Conservation (phyloP, 768 basidiomycete genomes). For the Phanerochaete sordida region DNA sequence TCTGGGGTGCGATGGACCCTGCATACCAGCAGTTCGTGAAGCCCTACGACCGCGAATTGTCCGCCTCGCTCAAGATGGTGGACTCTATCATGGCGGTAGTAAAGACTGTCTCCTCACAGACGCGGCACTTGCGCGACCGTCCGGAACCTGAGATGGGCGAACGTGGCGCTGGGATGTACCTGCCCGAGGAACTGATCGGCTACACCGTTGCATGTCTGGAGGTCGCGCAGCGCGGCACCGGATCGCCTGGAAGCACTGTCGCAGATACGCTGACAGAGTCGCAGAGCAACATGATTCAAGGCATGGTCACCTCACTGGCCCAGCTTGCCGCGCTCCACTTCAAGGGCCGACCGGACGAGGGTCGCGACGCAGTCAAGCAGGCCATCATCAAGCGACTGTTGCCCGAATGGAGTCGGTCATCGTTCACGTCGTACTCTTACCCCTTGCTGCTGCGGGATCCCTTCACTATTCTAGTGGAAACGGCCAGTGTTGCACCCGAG, state of each 20-base stretch:
- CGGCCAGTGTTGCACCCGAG: conserved; percentile 85
- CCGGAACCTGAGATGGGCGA: conserved; percentile 69
- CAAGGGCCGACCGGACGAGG: conserved; percentile 67
- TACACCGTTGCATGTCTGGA: conserved; percentile 87
- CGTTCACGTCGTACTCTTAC: conserved; percentile 77
- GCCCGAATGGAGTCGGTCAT: conserved; percentile 89
- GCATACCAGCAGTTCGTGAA: conserved; percentile 59
- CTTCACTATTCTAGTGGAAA: conserved; percentile 84
- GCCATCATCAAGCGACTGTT: conserved; percentile 86
- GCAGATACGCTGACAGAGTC: conserved; percentile 79
- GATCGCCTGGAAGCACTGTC: conserved; percentile 44
- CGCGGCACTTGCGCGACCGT: conserved; percentile 75
- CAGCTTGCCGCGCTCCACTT: conserved; percentile 67
- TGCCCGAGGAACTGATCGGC: conserved; percentile 87
- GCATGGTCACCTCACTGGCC: conserved; percentile 66
- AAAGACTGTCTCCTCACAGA: conserved; percentile 80
- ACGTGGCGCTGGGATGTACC: conserved; percentile 80
- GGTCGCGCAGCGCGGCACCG: conserved; percentile 70
- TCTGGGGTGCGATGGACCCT: conserved; percentile 82
- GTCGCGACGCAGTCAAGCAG: conserved; percentile 72
- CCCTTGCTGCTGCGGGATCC: conserved; percentile 90
- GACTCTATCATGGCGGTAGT: conserved; percentile 80
- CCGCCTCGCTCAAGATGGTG: conserved; percentile 73
- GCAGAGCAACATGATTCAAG: conserved; percentile 72
- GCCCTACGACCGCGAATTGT: conserved; percentile 46